Evolutionary conservation across 371 early-diverging fungal genomes (phyloP).

Genomic region (Coemansia sp.): DNA sequence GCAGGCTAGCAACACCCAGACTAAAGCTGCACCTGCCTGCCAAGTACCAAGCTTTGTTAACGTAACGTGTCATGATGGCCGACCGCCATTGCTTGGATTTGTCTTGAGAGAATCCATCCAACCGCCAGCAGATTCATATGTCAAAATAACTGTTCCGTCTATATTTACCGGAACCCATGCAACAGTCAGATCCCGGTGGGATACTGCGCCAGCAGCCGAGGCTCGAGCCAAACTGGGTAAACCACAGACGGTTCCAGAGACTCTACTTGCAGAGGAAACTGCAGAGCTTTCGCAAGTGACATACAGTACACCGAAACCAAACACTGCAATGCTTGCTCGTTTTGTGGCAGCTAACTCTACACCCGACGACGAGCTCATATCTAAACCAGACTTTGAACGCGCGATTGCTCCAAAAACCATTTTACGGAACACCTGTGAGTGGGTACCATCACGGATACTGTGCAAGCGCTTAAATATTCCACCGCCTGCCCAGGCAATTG

Average conservation of each 20-base stretch:
- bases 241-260: slow-evolving; percentile 1
- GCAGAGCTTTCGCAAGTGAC: too few relatives aligned
- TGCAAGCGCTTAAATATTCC: slow-evolving; percentile 39
- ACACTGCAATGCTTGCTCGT: slow-evolving; percentile 26
- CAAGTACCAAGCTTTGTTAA: too few relatives aligned
- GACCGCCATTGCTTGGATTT: too few relatives aligned
- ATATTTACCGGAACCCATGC: too few relatives aligned
- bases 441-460: slow-evolving; percentile 34
- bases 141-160: too few relatives aligned
- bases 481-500: slow-evolving; percentile 15
- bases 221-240: slow-evolving; percentile 21
- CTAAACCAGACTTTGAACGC: background rate
- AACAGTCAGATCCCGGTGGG: too few relatives aligned
- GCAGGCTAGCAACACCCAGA: too few relatives aligned
- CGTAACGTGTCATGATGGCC: too few relatives aligned
- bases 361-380: background rate
- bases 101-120: too few relatives aligned
- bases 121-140: too few relatives aligned
- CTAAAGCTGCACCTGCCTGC: too few relatives aligned
- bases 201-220: background rate
- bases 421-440: slow-evolving; percentile 17
- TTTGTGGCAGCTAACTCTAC: slow-evolving; percentile 12
- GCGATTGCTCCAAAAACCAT: slow-evolving; percentile 3
- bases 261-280: too few relatives aligned
- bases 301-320: background rate